phyloP scores from a whole-genome alignment of 2,329 filamentous ascomycete genomes.

The Magnaporthales sp. region DNA sequence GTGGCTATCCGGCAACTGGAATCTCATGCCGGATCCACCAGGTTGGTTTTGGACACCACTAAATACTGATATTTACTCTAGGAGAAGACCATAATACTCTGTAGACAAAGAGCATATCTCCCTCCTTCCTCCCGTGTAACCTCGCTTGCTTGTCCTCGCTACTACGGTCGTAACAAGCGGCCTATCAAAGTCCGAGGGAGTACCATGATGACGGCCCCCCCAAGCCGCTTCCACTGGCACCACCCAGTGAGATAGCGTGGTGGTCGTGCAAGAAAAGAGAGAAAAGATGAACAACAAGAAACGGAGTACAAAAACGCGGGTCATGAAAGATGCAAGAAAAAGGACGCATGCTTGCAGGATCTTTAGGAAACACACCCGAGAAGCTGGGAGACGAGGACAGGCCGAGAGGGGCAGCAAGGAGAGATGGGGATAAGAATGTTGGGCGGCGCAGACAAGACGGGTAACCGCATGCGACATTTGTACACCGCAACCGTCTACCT shows the following conservation, averaged over 20 bases:
- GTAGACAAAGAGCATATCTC: not conserved
- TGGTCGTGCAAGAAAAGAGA: not conserved
- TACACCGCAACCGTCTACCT: not conserved
- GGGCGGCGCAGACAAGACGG: not conserved
- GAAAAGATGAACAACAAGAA: not conserved
- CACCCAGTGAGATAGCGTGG: not conserved
- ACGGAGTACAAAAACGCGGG: not conserved
- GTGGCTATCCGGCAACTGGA: not conserved
- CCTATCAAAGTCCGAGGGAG: not conserved
- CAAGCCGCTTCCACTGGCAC: not conserved
- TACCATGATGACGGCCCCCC: not conserved
- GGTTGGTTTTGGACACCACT: not conserved
- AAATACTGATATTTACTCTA: not conserved
- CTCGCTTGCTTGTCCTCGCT: not conserved
- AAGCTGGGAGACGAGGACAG: not conserved
- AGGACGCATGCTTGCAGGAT: slow-evolving; percentile 1
- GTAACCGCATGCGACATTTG: not conserved
- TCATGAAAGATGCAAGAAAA: not conserved
- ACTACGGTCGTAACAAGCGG: not conserved
- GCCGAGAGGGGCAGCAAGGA: not conserved
- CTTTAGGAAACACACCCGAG: not conserved
- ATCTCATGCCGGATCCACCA: not conserved
- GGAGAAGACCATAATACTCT: not conserved
- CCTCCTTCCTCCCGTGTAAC: not conserved
- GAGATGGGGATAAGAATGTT: not conserved